These are phyloP conservation scores for Globisporangium cederbergense DNA, from an alignment of 352 stramenopile genomes.

Conservation along the genomic window DNA sequence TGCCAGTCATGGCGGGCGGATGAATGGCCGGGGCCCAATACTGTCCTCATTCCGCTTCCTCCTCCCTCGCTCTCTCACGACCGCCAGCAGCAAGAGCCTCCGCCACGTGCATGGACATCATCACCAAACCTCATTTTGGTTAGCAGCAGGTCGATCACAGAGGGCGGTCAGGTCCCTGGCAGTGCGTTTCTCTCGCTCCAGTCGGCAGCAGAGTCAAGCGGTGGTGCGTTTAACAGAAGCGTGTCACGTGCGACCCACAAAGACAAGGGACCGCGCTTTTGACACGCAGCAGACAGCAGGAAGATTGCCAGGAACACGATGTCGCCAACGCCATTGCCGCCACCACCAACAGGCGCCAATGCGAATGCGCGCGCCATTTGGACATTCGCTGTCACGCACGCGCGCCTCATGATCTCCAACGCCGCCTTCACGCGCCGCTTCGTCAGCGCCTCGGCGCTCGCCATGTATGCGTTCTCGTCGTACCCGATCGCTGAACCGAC, in stretches of 20 bases:
- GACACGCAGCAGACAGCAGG: background rate
- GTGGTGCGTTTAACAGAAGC: background rate
- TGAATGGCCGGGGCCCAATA: background rate
- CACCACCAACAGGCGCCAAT: background rate
- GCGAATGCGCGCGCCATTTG: slow-evolving; percentile 20
- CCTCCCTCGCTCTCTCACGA: background rate
- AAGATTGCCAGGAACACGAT: background rate
- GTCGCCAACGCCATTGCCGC: background rate
- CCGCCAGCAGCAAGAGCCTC: too few species aligned
- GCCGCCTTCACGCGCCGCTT: slow-evolving; percentile 34
- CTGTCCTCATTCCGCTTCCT: background rate
- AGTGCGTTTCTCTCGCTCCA: background rate
- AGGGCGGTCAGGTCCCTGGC: background rate
- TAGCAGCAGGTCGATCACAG: too few species aligned
- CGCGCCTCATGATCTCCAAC: slow-evolving; percentile 25
- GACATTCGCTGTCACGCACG: slow-evolving; percentile 22
- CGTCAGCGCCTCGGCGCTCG: slow-evolving; percentile 28
- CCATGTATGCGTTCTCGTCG: slow-evolving; percentile 37
- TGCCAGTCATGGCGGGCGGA: too few species aligned
- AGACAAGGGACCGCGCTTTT: background rate
- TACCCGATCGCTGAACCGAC: slow-evolving; percentile 64
- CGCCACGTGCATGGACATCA: too few species aligned
- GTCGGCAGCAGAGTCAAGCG: too few species aligned
- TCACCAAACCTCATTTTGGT: background rate
- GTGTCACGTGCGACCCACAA: background rate